Conservation (phyloP, 2,329 filamentous ascomycete genomes). For the Gliomastix tumulicola region DNA sequence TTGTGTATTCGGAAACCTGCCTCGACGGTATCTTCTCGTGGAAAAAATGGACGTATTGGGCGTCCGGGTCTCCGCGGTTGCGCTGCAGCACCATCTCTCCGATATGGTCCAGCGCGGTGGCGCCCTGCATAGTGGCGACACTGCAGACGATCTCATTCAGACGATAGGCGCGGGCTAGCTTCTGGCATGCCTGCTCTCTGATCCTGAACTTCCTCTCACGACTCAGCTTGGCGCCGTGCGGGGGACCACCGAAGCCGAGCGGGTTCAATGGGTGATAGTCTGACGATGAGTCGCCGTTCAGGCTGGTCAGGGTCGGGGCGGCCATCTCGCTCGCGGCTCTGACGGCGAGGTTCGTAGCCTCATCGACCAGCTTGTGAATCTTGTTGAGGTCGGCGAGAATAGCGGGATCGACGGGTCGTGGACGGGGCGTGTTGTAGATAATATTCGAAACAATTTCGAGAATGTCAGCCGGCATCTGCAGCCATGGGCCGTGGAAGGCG, state of each 20-base stretch:
- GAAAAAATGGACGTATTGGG: slow-evolving; percentile 87
- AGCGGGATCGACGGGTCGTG: slow-evolving; percentile 70
- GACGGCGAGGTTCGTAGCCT: slow-evolving; percentile 71
- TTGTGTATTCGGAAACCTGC: slow-evolving; percentile 66
- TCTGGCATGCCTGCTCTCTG: slow-evolving; percentile 72
- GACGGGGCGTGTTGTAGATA: slow-evolving; percentile 71
- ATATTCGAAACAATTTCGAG: slow-evolving; percentile 72
- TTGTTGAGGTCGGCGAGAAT: slow-evolving; percentile 81
- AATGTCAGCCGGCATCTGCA: slow-evolving; percentile 70
- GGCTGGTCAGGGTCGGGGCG: slow-evolving; percentile 54
- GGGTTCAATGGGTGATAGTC: too few species aligned
- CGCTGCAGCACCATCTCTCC: slow-evolving; percentile 66
- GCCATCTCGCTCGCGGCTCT: slow-evolving; percentile 69
- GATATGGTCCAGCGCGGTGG: slow-evolving; percentile 70
- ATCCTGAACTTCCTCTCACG: slow-evolving; percentile 71
- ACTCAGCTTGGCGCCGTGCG: slow-evolving; percentile 61
- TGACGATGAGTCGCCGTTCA: slow-evolving; percentile 28
- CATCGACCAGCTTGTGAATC: slow-evolving; percentile 72
- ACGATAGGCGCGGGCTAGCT: slow-evolving; percentile 69
- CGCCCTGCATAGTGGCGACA: slow-evolving; percentile 76
- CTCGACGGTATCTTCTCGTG: slow-evolving; percentile 81
- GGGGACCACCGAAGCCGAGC: slow-evolving; percentile 32
- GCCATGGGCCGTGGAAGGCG: slow-evolving; percentile 77
- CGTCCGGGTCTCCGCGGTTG: slow-evolving; percentile 61
- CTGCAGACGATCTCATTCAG: slow-evolving; percentile 79